Conservation (phyloP, 73 alveolate species). For the Blepharisma stoltei region DNA sequence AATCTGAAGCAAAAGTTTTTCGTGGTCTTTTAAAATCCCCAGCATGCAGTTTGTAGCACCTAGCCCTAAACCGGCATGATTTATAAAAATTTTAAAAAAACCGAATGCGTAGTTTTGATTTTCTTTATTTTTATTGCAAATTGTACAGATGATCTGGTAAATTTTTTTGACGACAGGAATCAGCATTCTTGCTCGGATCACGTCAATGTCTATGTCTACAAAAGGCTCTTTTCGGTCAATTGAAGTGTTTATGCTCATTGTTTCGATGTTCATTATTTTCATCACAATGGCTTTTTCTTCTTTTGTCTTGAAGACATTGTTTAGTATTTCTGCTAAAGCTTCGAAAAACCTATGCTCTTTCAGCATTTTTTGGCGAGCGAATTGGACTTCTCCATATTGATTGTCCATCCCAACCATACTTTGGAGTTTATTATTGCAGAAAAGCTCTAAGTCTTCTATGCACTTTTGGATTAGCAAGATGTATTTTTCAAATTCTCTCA, state of each 20-base stretch:
- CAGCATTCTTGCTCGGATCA: no score
- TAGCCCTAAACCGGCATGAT: background rate
- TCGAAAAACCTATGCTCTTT: conserved; percentile 23
- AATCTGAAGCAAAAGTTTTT: conserved; percentile 14
- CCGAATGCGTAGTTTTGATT: conserved; percentile 9
- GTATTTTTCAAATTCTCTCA: conserved; percentile 17
- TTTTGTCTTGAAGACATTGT: background rate
- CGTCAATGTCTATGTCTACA: no score
- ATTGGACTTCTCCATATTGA: conserved; percentile 7
- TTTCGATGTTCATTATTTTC: no score
- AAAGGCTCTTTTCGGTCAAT: no score
- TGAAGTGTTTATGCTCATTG: no score
- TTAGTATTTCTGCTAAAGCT: conserved; percentile 14
- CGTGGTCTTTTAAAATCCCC: conserved; percentile 29
- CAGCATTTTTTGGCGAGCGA: conserved; percentile 26
- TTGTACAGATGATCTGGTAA: background rate
- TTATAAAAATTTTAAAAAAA: background rate
- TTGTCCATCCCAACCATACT: conserved; percentile 12
- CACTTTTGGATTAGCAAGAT: conserved; percentile 20
- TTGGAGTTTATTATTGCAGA: conserved; percentile 19
- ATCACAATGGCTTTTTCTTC: no score
- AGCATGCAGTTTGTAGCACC: conserved; percentile 26
- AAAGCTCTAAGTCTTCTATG: conserved; percentile 11
- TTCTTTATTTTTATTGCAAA: conserved; percentile 25
- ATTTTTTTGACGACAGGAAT: conserved; percentile 14